Conservation (phyloP, 1,284 basidiomycete species). For the Rhizopogon parksii region DNA sequence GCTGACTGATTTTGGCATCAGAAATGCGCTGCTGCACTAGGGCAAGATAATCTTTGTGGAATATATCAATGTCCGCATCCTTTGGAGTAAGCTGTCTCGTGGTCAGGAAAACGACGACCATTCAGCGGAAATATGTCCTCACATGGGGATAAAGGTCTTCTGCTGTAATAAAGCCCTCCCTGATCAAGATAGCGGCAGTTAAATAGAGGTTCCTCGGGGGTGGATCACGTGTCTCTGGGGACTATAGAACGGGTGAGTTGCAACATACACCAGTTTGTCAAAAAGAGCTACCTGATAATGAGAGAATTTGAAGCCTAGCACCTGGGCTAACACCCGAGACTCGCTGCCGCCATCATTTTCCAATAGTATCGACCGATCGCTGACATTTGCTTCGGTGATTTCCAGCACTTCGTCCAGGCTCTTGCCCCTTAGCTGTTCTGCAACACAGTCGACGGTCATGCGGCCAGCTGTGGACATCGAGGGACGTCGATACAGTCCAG, state of each 20-base stretch:
- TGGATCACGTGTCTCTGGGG: slow-evolving; percentile 47
- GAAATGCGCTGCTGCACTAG: slow-evolving; percentile 61
- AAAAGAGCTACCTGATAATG: slow-evolving; percentile 66
- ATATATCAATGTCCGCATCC: slow-evolving; percentile 68
- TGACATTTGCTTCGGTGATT: slow-evolving; percentile 36
- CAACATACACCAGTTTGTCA: not conserved
- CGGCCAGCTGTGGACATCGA: slow-evolving; percentile 21
- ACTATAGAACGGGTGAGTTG: slow-evolving; percentile 32
- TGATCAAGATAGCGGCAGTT: slow-evolving; percentile 82
- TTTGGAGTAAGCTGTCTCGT: slow-evolving; percentile 58
- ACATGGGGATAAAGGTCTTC: slow-evolving; percentile 87
- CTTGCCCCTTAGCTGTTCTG: slow-evolving; percentile 48
- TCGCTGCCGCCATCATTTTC: slow-evolving; percentile 21
- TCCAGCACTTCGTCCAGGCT: slow-evolving; percentile 58
- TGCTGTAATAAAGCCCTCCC: slow-evolving; percentile 78
- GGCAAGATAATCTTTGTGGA: slow-evolving; percentile 62
- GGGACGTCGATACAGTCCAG: slow-evolving; percentile 35
- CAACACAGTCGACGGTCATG: slow-evolving; percentile 33
- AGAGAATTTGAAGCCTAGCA: slow-evolving; percentile 93
- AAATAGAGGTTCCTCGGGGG: slow-evolving; percentile 75
- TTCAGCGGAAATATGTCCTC: slow-evolving; percentile 14
- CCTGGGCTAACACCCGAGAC: slow-evolving; percentile 75
- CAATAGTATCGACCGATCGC: slow-evolving; percentile 3
- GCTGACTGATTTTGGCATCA: slow-evolving; percentile 68
- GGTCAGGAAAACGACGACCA: not conserved